Evolutionary conservation across 257 asterid genomes (phyloP).

Genomic region (Primulina tabacum): DNA sequence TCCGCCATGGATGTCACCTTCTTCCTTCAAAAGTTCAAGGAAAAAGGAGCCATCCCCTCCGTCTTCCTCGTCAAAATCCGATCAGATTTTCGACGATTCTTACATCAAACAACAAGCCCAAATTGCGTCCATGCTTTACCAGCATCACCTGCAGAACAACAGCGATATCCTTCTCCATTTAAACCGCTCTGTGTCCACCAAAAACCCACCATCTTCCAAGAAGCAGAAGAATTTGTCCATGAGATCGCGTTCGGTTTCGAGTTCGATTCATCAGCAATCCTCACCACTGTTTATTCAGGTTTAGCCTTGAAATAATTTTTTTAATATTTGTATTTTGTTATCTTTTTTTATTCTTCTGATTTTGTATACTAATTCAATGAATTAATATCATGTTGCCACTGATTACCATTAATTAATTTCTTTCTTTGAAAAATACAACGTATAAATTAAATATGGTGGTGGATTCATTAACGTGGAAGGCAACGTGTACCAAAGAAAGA

Average conservation of each 20-base stretch:
- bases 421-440: background rate
- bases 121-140: constrained; percentile 54
- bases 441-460: background rate
- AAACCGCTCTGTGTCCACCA: constrained; percentile 53
- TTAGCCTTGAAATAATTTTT: background rate
- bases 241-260: constrained; percentile 44
- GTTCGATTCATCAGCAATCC: constrained; percentile 30
- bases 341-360: background rate
- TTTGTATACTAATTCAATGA: background rate
- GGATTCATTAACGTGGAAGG: background rate
- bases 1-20: constrained; percentile 45
- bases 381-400: background rate
- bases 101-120: constrained; percentile 56
- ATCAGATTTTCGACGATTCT: constrained; percentile 35
- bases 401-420: too few relatives aligned
- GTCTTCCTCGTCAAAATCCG: constrained; percentile 24
- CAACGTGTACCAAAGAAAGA: constrained; percentile 3
- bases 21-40: constrained; percentile 33
- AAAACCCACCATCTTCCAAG: constrained; percentile 32
- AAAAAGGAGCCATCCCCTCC: constrained; percentile 22
- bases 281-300: constrained; percentile 46
- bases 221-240: constrained; percentile 33
- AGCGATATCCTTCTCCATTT: constrained; percentile 36
- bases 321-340: too few relatives aligned
- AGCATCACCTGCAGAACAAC: constrained; percentile 48